These are phyloP conservation scores for Populus tomentosa DNA, from an alignment of 441 rosid species.

Conservation along the genomic window DNA sequence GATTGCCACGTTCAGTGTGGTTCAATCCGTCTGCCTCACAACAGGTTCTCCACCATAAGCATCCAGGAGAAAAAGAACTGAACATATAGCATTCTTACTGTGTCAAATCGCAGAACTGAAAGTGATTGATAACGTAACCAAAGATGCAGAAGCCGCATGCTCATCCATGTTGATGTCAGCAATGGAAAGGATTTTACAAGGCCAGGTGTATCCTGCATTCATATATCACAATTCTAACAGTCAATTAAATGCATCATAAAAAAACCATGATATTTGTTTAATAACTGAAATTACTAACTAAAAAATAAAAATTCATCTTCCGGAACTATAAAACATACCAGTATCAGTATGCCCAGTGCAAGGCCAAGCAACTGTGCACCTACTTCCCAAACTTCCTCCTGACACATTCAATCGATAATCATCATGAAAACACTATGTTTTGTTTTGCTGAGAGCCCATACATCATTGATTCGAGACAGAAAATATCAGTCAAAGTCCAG, in stretches of 20 bases:
- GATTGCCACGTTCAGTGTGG: not conserved
- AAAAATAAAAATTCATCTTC: conserved; percentile 2
- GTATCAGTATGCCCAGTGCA: conserved; percentile 72
- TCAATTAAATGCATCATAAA: conserved; percentile 17
- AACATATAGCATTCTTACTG: conserved; percentile 35
- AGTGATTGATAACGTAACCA: conserved; percentile 94
- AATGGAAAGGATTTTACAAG: conserved; percentile 67
- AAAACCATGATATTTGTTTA: not conserved
- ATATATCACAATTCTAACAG: conserved; percentile 14
- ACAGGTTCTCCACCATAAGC: conserved; percentile 4
- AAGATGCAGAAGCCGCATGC: conserved; percentile 75
- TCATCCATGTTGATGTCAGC: conserved; percentile 68
- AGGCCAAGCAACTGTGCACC: conserved; percentile 92
- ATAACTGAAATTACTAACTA: not conserved
- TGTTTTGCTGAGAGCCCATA: not conserved
- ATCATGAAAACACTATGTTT: conserved; percentile 11
- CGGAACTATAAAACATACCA: conserved; percentile 41
- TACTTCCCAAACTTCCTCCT: conserved; percentile 99
- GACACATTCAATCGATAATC: conserved; percentile 21
- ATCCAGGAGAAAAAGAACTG: conserved; percentile 14
- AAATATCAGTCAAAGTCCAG: not conserved
- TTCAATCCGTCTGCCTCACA: not conserved
- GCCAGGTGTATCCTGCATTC: conserved; percentile 83
- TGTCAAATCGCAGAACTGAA: conserved; percentile 61
- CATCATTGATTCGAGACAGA: not conserved